These are phyloP conservation scores for Pilobolus umbonatus DNA, from an alignment of 192 early-diverging fungal species.

Conservation along the genomic window DNA sequence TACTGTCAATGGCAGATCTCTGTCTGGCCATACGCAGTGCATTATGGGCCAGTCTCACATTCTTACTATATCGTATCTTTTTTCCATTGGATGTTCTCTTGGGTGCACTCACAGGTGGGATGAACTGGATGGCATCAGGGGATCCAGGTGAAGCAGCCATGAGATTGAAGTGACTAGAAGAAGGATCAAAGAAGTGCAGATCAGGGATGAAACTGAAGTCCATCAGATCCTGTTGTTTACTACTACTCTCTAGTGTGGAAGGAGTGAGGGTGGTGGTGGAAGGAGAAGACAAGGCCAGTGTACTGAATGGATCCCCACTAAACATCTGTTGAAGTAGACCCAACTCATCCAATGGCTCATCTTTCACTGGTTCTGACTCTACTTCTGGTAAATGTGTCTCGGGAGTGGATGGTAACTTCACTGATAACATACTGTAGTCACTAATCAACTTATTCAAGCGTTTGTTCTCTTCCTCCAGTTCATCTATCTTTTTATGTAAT, in stretches of 20 bases:
- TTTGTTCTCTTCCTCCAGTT: constrained; percentile 20
- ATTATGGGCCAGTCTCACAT: constrained; percentile 10
- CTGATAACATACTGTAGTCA: background rate
- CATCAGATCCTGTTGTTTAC: constrained; percentile 2
- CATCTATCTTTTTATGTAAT: constrained; percentile 19
- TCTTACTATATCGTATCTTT: constrained; percentile 19
- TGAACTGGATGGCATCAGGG: background rate
- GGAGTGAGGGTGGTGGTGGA: background rate
- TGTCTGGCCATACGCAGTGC: constrained; percentile 9
- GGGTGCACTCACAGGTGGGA: constrained; percentile 8
- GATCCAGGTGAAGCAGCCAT: background rate
- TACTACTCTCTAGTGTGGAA: background rate
- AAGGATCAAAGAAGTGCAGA: background rate
- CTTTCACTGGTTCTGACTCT: background rate
- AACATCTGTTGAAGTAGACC: constrained; percentile 16
- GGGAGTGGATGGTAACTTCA: constrained; percentile 6
- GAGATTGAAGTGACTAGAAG: background rate
- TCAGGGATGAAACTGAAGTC: constrained; percentile 8
- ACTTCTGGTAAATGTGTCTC: background rate
- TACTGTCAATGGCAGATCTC: background rate
- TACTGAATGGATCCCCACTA: constrained; percentile 11
- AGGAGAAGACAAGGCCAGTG: background rate
- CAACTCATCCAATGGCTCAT: constrained; percentile 7
- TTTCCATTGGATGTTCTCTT: constrained; percentile 18
- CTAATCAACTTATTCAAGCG: constrained; percentile 15